Evolutionary conservation across 2,329 filamentous ascomycete genomes (phyloP), one percentile per base, ranked within the genome.

Genomic region (Kalaharituber pfeilii): DNA sequence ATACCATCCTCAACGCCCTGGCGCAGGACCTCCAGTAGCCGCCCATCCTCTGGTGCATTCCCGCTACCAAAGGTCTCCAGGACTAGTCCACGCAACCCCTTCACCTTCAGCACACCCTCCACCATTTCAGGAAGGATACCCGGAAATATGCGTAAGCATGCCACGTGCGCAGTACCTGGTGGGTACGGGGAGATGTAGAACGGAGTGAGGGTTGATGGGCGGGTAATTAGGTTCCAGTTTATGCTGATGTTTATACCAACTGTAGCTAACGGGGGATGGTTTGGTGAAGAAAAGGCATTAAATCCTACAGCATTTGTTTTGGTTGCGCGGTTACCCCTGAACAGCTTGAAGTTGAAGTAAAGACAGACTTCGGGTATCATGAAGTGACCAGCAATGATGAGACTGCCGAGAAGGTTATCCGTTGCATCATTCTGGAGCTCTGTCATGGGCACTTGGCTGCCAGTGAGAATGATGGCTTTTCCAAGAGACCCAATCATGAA

Each of bases 91-190:
- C 80, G 79, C 13, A 95, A 74, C 49, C 80, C 79, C n/a, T 85
- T 80, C 28, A 87, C 72, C 45, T 76, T 76, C 56, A 94, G 73
- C 15, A 94, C 86, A 1, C 84, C 82, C 65, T 91, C 86, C 28
- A 95, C 76, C 84, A 94, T 93, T 65, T 87, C 82, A n/a, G 87
- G 84, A 67, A 84, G 84, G 69, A 95, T 93, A 28, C 88, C 88
- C 0, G 88, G 88, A 68, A 94, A 94, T 59, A 94, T 83, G 55
- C 87, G 82, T 63, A 94, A 73, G 66, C 86, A 91, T 20, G 87
- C 86, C 39, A 94, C 87, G 66, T 93, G 84, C n/a, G 83, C 79
- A 9, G 84, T 94, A 9, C 27, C 47, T 7, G 47, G 47, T 11
- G 27, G 27, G 26, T 50, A 30, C n/a, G 22, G 15, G 83, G 33